Conservation (phyloP, 208 protist genomes). For the Acanthamoeba lugdunensis region DNA sequence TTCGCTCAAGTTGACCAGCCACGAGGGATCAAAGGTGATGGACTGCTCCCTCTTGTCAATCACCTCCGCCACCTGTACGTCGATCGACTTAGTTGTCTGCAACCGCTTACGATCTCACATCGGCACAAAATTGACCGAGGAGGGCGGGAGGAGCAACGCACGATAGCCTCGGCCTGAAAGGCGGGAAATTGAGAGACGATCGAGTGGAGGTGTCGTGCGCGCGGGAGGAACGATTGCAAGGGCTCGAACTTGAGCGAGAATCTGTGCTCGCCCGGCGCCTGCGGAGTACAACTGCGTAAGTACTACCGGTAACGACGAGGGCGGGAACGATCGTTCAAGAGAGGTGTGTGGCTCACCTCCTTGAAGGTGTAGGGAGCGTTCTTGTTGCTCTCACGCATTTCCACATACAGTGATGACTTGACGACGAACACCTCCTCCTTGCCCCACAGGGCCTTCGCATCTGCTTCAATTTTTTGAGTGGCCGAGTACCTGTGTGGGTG, state of each 20-base stretch:
- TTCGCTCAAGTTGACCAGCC: slow-evolving; percentile 80
- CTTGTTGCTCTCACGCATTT: slow-evolving; percentile 83
- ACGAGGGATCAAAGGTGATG: slow-evolving; percentile 77
- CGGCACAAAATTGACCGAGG: not conserved
- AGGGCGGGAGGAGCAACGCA: not conserved
- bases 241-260: slow-evolving; percentile 65
- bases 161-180: slow-evolving; percentile 25
- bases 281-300: not conserved
- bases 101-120: not conserved
- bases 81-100: not conserved
- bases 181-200: slow-evolving; percentile 41
- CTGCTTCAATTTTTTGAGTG: not conserved
- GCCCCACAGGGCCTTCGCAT: not conserved
- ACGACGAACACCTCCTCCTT: slow-evolving; percentile 63
- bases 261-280: slow-evolving; percentile 43
- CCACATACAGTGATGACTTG: not conserved
- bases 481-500: not conserved
- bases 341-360: not conserved
- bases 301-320: not conserved
- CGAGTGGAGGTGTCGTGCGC: slow-evolving; percentile 18
- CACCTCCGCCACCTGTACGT: slow-evolving; percentile 59
- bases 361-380: slow-evolving; percentile 83
- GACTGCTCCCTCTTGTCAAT: slow-evolving; percentile 78
- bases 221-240: slow-evolving; percentile 37
- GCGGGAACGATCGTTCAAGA: not conserved